Conservation (phyloP, 2,329 filamentous ascomycete species). For the Paecilomyces sp. region DNA sequence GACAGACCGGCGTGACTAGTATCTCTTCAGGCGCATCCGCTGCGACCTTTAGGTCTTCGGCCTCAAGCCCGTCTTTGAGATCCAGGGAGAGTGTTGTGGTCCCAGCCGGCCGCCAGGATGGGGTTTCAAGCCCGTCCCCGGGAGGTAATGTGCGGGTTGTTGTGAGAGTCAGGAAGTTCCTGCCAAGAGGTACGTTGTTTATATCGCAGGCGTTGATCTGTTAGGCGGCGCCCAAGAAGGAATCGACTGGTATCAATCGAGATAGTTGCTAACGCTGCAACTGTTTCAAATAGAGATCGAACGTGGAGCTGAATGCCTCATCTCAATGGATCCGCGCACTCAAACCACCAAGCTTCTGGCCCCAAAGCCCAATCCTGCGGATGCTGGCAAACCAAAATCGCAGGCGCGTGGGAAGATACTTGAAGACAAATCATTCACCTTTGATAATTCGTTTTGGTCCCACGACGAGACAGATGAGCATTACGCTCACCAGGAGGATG, state of each 20-base stretch:
- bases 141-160: conserved; percentile 78
- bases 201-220: conserved; percentile 3
- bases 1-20: conserved; percentile 29
- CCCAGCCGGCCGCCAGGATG: conserved; percentile 40
- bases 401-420: conserved; percentile 63
- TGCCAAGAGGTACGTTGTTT: conserved; percentile 59
- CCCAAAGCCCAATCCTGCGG: conserved; percentile 50
- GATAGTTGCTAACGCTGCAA: conserved; percentile 5
- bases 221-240: background rate
- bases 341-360: conserved; percentile 76
- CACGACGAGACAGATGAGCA: conserved; percentile 71
- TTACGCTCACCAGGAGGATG: conserved; percentile 86
- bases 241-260: background rate
- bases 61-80: conserved; percentile 71
- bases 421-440: conserved; percentile 88
- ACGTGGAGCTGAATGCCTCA: conserved; percentile 72
- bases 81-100: conserved; percentile 63
- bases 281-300: conserved; percentile 60
- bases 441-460: conserved; percentile 98
- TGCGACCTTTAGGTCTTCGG: conserved; percentile 49
- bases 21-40: conserved; percentile 29
- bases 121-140: conserved; percentile 41
- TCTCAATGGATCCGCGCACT: conserved; percentile 81
- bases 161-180: conserved; percentile 70
- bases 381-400: conserved; percentile 49